Evolutionary conservation across 257 asterid species (phyloP).

Genomic region (Nyctanthes arbortristis): DNA sequence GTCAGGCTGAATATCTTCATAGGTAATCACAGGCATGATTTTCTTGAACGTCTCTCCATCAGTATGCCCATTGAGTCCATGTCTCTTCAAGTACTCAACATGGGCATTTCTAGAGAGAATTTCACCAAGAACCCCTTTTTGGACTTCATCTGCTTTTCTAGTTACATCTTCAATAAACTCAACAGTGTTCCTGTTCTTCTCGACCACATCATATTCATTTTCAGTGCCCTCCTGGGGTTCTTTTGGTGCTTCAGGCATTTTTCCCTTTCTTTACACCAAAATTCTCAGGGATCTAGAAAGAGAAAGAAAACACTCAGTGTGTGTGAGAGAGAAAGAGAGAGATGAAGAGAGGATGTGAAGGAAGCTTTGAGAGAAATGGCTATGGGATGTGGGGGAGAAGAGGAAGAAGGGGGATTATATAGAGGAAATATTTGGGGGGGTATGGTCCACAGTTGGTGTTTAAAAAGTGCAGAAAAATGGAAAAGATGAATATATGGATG

Average conservation of each 20-base stretch:
- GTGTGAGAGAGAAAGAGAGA: background rate
- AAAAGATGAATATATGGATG: conserved; percentile 36
- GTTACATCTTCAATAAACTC: conserved; percentile 70
- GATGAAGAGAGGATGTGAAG: no score
- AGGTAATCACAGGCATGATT: conserved; percentile 56
- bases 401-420: conserved; percentile 8
- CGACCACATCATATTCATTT: conserved; percentile 22
- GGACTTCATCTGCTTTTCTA: conserved; percentile 48
- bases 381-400: conserved; percentile 34
- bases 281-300: background rate
- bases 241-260: conserved; percentile 70
- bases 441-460: conserved; percentile 36
- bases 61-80: conserved; percentile 45
- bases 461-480: conserved; percentile 33
- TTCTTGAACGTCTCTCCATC: conserved; percentile 59
- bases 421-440: no score
- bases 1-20: conserved; percentile 68
- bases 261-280: background rate
- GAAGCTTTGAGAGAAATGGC: conserved; percentile 23
- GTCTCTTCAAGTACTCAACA: conserved; percentile 55
- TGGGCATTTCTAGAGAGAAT: conserved; percentile 53
- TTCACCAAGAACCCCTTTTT: conserved; percentile 49
- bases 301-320: background rate
- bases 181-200: conserved; percentile 43
- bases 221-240: background rate